phyloP scores from a whole-genome alignment of 2,329 filamentous ascomycete species.

The Bisporella sp. region DNA sequence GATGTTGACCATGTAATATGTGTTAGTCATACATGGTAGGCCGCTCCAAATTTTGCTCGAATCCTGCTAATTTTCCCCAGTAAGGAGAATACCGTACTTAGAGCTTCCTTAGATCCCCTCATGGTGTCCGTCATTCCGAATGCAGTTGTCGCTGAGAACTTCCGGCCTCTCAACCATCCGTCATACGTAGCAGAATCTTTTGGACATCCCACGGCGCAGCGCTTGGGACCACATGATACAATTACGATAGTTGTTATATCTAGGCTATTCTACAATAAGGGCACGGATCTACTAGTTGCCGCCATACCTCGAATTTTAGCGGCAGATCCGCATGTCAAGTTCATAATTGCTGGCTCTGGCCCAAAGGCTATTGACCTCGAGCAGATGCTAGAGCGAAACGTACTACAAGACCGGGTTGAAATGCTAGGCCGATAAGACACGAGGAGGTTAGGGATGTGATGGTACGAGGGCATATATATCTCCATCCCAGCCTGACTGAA shows the following conservation, averaged over 20 bases:
- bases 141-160: slow-evolving; percentile 94
- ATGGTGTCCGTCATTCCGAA: slow-evolving; percentile 99
- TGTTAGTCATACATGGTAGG: slow-evolving; percentile 93
- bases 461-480: slow-evolving; percentile 92
- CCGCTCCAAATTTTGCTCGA: background rate
- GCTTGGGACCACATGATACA: slow-evolving; percentile 73
- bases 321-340: slow-evolving; percentile 85
- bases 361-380: slow-evolving; percentile 97
- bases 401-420: slow-evolving; percentile 87
- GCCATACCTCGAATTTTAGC: slow-evolving; percentile 89
- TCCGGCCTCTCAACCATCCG: slow-evolving; percentile 60
- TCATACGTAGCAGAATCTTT: slow-evolving; percentile 33
- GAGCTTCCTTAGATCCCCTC: slow-evolving; percentile 87
- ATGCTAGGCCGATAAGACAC: slow-evolving; percentile 87
- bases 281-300: slow-evolving; percentile 92
- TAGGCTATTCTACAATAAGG: slow-evolving; percentile 97
- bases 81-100: slow-evolving; percentile 95
- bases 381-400: slow-evolving; percentile 94
- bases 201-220: slow-evolving; percentile 38
- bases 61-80: slow-evolving; percentile 37
- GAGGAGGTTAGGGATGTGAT: slow-evolving; percentile 97
- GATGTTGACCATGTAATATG: slow-evolving; percentile 98
- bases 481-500: slow-evolving; percentile 91
- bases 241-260: slow-evolving; percentile 98
- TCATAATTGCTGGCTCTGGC: slow-evolving; percentile 92